These are phyloP conservation scores for Rhododendron vialii DNA, from an alignment of 148 eudicot species.

Conservation along the genomic window DNA sequence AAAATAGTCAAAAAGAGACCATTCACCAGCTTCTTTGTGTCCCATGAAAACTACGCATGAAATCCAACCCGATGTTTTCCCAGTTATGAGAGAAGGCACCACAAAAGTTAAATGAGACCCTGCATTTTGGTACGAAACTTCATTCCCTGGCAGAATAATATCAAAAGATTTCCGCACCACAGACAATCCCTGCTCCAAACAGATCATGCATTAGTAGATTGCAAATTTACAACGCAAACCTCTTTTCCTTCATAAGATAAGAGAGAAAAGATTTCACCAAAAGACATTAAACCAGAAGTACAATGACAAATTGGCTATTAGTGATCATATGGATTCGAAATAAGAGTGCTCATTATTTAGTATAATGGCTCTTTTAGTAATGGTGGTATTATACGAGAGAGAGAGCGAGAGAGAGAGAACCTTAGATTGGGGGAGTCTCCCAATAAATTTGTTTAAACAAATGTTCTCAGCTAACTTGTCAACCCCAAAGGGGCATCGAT, in stretches of 20 bases:
- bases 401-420: background rate
- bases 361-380: too few relatives aligned
- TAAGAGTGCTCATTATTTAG: background rate
- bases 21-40: background rate
- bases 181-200: background rate
- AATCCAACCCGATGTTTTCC: background rate
- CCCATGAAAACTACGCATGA: background rate
- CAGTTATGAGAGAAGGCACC: background rate
- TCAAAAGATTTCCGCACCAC: background rate
- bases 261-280: background rate
- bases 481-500: background rate
- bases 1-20: background rate
- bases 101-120: background rate
- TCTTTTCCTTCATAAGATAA: background rate
- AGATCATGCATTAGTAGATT: background rate
- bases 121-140: slow-evolving; percentile 2
- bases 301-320: background rate
- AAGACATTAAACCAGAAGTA: background rate
- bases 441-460: background rate
- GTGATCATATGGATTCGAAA: background rate
- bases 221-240: background rate
- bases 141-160: background rate
- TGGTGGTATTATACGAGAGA: background rate
- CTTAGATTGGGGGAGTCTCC: background rate
- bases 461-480: background rate